Conservation (phyloP, 129 eudicot genomes). For the Centella asiatica region DNA sequence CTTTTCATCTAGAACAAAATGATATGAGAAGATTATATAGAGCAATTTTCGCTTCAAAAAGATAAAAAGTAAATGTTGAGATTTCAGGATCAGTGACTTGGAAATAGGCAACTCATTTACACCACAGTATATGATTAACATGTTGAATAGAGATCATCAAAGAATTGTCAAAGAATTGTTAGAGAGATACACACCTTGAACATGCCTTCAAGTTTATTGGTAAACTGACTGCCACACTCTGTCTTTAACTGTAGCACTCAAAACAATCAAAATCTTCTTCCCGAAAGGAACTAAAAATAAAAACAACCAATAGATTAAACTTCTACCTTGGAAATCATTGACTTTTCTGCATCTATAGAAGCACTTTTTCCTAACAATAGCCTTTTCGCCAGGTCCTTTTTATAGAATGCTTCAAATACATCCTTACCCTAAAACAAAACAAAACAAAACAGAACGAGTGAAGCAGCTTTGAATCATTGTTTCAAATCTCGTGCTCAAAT, state of each 20-base stretch:
- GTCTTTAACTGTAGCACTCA: constrained; percentile 60
- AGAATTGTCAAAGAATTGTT: neutral
- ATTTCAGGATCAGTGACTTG: neutral
- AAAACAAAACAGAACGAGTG: too few relatives aligned
- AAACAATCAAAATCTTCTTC: neutral
- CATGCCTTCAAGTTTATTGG: constrained; percentile 96
- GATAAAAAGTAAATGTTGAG: neutral
- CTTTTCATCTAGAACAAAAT: neutral
- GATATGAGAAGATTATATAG: neutral
- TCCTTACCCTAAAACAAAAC: constrained; percentile 63
- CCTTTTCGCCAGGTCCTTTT: constrained; percentile 93
- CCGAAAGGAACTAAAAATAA: too few relatives aligned
- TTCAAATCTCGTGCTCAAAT: too few relatives aligned
- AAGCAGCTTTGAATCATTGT: too few relatives aligned
- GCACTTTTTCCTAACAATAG: constrained; percentile 89
- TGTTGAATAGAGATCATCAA: neutral
- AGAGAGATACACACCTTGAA: constrained; percentile 55
- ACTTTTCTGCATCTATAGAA: constrained; percentile 95
- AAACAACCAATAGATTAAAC: constrained; percentile 1
- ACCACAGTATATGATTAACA: neutral
- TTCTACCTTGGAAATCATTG: constrained; percentile 79
- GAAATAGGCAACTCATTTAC: neutral
- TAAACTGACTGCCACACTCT: constrained; percentile 95
- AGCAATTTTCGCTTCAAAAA: neutral
- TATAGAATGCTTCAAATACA: constrained; percentile 92